Evolutionary conservation across 305 asterid genomes (phyloP).

Genomic region (Striga hermonthica): DNA sequence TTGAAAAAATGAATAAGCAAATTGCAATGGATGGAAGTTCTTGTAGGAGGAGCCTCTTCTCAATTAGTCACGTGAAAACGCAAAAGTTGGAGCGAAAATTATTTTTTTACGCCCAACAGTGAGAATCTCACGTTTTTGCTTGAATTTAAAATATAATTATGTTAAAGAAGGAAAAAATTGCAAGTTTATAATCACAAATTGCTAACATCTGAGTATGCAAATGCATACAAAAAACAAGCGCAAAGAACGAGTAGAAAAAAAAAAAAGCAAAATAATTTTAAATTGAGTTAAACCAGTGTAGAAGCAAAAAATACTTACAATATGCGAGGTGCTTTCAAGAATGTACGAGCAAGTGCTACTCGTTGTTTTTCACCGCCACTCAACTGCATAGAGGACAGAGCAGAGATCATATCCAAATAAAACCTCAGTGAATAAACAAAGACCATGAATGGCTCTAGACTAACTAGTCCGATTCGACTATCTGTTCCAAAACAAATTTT

Average conservation of each 20-base stretch:
- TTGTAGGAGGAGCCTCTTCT: too few species aligned
- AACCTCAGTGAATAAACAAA: neutral
- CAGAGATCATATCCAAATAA: slow-evolving; percentile 14
- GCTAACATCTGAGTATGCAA: neutral
- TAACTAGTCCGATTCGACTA: slow-evolving; percentile 23
- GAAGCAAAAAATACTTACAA: slow-evolving; percentile 52
- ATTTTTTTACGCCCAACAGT: too few species aligned
- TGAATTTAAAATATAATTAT: too few species aligned
- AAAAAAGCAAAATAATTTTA: neutral
- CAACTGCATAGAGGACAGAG: slow-evolving; percentile 51
- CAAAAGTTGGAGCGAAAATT: too few species aligned
- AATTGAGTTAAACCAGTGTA: slow-evolving; percentile 14
- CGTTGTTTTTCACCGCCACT: slow-evolving; percentile 99
- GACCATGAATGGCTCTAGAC: slow-evolving; percentile 8
- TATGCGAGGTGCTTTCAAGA: slow-evolving; percentile 88
- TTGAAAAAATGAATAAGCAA: too few species aligned
- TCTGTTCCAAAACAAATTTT: slow-evolving; percentile 11
- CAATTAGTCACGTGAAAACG: too few species aligned
- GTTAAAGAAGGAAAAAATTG: too few species aligned
- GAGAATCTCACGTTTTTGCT: too few species aligned
- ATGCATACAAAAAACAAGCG: slow-evolving; percentile 12
- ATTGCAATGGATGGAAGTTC: too few species aligned
- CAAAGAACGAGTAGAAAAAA: slow-evolving; percentile 3
- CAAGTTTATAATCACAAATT: too few species aligned
- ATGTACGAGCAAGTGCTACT: slow-evolving; percentile 95